Conservation (phyloP, 2,329 filamentous ascomycete species). For the Diaporthe citrichinensis region DNA sequence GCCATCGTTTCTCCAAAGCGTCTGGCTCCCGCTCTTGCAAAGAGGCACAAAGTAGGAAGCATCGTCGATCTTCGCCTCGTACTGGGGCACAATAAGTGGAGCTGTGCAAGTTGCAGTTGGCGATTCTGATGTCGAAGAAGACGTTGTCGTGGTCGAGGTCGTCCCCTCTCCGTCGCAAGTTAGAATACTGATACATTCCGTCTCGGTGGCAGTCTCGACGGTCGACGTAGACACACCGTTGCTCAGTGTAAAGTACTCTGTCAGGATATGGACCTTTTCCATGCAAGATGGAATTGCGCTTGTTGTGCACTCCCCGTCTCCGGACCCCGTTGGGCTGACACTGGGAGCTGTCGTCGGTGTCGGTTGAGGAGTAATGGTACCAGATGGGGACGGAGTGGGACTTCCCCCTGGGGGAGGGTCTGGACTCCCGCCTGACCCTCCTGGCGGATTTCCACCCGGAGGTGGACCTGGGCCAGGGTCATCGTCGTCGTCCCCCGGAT, state of each 20-base stretch:
- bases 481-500: background rate
- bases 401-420: background rate
- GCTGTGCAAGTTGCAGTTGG: conserved; percentile 2
- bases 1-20: conserved; percentile 15
- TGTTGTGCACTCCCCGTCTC: background rate
- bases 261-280: background rate
- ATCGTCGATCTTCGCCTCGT: conserved; percentile 9
- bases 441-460: background rate
- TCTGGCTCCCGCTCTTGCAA: conserved; percentile 11
- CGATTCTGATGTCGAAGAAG: background rate
- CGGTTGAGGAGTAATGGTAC: background rate
- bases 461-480: background rate
- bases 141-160: background rate
- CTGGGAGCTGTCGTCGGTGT: background rate
- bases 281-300: background rate
- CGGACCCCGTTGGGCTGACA: background rate
- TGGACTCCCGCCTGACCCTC: background rate
- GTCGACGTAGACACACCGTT: conserved; percentile 13
- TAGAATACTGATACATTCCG: background rate
- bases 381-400: background rate
- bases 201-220: background rate
- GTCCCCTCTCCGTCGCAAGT: background rate
- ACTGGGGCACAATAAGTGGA: conserved; percentile 9
- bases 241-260: conserved; percentile 10
- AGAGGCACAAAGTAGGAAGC: conserved; percentile 26